Conservation (phyloP, 2,329 filamentous ascomycete species). For the Phyllosticta citrichinensis region DNA sequence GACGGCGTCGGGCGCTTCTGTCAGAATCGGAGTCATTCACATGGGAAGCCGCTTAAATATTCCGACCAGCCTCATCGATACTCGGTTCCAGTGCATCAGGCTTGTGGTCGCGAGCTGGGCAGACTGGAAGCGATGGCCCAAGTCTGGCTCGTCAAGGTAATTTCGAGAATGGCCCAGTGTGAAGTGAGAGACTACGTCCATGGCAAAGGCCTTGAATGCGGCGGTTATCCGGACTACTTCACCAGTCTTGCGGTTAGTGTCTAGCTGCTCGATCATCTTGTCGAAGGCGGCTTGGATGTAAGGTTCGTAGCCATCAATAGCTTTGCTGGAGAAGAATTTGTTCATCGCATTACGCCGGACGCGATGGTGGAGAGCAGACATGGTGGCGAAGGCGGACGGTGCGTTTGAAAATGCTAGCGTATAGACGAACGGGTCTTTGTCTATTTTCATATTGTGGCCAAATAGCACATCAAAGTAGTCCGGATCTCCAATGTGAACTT, state of each 20-base stretch:
- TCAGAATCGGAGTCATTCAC: not conserved
- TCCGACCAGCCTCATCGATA: not conserved
- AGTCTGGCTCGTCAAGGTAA: not conserved
- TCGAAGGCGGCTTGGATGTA: slow-evolving; percentile 9
- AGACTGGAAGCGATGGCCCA: not conserved
- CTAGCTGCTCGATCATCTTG: slow-evolving; percentile 10
- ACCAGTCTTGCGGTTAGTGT: not conserved
- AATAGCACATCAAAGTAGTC: slow-evolving; percentile 15
- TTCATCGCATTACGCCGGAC: slow-evolving; percentile 9
- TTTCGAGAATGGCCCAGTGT: not conserved
- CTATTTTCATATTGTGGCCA: not conserved
- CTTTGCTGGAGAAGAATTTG: slow-evolving; percentile 11
- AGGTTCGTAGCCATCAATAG: slow-evolving; percentile 7
- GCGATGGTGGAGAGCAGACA: slow-evolving; percentile 14
- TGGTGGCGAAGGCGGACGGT: not conserved
- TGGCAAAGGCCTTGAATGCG: not conserved
- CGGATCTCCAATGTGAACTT: slow-evolving; percentile 20
- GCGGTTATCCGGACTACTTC: not conserved
- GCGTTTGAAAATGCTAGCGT: not conserved
- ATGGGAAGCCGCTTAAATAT: not conserved
- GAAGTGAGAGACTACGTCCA: not conserved
- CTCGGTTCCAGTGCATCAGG: not conserved
- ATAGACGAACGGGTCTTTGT: slow-evolving; percentile 12
- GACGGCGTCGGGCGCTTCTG: not conserved
- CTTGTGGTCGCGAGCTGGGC: not conserved